A percentile compares a stretch with the other conserved stretches of the same genome.
Evolutionary conservation across 2,329 filamentous ascomycete genomes (phyloP).

Genomic region (Aspergillus sp.): DNA sequence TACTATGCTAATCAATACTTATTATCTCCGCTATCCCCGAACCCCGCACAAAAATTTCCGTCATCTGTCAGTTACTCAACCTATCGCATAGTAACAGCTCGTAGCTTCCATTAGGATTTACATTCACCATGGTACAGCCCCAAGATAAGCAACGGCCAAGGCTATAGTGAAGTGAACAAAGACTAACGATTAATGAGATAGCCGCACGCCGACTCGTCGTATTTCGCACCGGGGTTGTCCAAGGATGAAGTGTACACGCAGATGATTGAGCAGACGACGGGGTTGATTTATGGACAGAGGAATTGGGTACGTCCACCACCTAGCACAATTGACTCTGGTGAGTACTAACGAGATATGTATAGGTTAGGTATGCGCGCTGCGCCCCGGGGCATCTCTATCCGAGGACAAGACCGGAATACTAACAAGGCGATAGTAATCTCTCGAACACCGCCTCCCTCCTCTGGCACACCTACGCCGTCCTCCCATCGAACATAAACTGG

Average conservation of each 20-base stretch:
- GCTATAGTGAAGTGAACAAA: too few species aligned
- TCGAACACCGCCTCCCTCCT: constrained; percentile 44
- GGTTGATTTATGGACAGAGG: constrained; percentile 36
- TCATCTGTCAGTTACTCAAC: not conserved
- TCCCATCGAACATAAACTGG: constrained; percentile 44
- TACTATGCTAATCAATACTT: not conserved
- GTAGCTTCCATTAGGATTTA: too few species aligned
- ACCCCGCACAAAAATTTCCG: not conserved
- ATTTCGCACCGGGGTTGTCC: constrained; percentile 31
- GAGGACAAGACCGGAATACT: not conserved
- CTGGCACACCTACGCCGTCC: constrained; percentile 42
- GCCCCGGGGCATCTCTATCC: too few species aligned
- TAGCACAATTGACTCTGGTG: not conserved
- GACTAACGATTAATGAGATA: constrained; percentile 10
- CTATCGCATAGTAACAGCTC: not conserved
- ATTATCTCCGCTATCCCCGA: not conserved
- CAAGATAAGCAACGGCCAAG: not conserved
- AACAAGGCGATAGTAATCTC: constrained; percentile 31
- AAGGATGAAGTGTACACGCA: constrained; percentile 40
- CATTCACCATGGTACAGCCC: not conserved
- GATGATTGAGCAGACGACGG: constrained; percentile 32
- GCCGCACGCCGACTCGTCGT: constrained; percentile 45
- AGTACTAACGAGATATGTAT: not conserved
- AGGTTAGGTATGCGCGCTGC: constrained; percentile 25
- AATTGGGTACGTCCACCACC: constrained; percentile 37